Base-by-base conservation (phyloP, 148 eudicot species). In the Silene latifolia region DNA sequence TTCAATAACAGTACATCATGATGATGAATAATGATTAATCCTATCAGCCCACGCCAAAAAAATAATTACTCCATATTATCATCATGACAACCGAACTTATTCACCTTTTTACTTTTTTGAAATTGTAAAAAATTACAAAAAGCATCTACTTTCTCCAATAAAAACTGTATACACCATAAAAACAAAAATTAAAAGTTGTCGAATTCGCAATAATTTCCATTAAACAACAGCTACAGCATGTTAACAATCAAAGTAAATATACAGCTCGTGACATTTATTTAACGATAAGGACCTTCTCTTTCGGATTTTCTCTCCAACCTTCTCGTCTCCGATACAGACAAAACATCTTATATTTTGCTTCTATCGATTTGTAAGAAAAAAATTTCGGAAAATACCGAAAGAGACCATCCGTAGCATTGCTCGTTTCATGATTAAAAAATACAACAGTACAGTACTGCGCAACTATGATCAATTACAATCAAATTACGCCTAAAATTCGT, bases 21-120 rank as follows among this genome's bases (percentile, higher is more conserved):
- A 70, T 53, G 2, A 66, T 39, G 48, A 8, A 66, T n/a, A 53
- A 70, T 70, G 73, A 70, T 70, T 70, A 70, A 53, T 0, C 39
- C 53, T 70, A 70, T 70, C 73, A 70, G 73, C 60, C 44, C 73
- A 70, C 61, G 73, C 73, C 73, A 66, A 70, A 70, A 70, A 70
- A 25, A 51, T 20, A 21, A 60, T 59, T 59, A 23, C 14, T 69
- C 8, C 20, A 48, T 70, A 24, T 24, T 51, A 70, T 70, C 73
- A 70, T 70, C n/a, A 70, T 70, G 39, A 69, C 60, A 21, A 69
- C 60, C 72, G 53, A 48, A 9, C 39, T 69, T 69, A 48, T 48
- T 47, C 35, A 48, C 72, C 72, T 69, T 70, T 70, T 70, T 27
- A 14, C 60, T 54, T 70, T 70, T 70, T 53, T 60, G 29, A 60